Percentiles rank a stretch among this genome's conserved stretches.
Evolutionary conservation across 2,329 filamentous ascomycete genomes (phyloP).

Genomic region (Coniochaeta hoffmannii): DNA sequence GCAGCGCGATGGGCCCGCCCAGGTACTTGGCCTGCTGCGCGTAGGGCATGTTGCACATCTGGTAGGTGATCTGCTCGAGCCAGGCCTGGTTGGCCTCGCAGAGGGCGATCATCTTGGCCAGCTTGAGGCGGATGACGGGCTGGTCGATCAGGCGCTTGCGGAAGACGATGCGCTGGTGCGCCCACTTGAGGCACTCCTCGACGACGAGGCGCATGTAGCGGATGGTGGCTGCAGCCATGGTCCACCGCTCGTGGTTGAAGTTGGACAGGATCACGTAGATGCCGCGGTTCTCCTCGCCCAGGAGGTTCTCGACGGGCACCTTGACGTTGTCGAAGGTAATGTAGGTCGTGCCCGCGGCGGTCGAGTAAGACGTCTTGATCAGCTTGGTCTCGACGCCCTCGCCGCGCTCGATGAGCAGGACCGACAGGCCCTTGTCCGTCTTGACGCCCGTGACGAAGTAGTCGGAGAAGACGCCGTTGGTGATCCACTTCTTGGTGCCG

Average conservation of each 20-base stretch:
- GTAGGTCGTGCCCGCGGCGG: conserved; percentile 69
- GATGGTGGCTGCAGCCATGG: conserved; percentile 60
- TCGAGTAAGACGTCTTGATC: conserved; percentile 77
- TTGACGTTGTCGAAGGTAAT: conserved; percentile 83
- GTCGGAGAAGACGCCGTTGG: conserved; percentile 71
- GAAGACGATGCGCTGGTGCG: conserved; percentile 79
- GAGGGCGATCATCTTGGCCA: conserved; percentile 81
- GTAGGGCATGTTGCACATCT: conserved; percentile 83
- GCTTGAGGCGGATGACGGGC: conserved; percentile 76
- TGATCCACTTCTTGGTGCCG: conserved; percentile 81
- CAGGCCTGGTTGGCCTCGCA: conserved; percentile 78
- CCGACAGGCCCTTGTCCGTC: conserved; percentile 71
- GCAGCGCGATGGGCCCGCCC: conserved; percentile 71
- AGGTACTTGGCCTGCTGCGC: conserved; percentile 66
- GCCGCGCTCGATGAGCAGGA: conserved; percentile 66
- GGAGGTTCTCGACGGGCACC: conserved; percentile 69
- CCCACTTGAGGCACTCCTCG: conserved; percentile 83
- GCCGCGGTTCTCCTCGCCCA: conserved; percentile 79
- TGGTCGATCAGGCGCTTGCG: conserved; percentile 76
- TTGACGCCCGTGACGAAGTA: conserved; percentile 79
- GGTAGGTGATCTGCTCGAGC: conserved; percentile 78
- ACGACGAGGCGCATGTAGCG: conserved; percentile 62
- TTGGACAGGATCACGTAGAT: conserved; percentile 79
- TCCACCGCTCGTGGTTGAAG: conserved; percentile 83
- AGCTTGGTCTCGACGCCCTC: conserved; percentile 69